These are phyloP conservation scores for Bipolaris oryzae DNA, from an alignment of 2,329 filamentous ascomycete genomes.

Conservation along the genomic window DNA sequence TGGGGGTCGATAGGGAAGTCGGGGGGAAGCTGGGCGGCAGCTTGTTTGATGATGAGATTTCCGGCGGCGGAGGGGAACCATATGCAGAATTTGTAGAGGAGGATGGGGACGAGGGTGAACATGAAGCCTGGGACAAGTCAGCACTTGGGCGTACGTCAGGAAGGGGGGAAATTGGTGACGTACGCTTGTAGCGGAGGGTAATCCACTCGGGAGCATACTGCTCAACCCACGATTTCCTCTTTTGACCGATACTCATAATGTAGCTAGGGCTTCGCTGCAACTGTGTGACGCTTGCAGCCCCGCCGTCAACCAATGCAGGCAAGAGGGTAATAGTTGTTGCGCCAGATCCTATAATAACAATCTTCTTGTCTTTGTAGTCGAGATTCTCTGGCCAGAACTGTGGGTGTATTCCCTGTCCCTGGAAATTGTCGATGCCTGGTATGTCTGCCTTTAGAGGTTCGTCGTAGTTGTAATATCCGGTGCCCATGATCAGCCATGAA, in stretches of 20 bases:
- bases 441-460: constrained; percentile 65
- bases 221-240: constrained; percentile 43
- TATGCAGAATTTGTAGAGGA: constrained; percentile 59
- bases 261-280: constrained; percentile 75
- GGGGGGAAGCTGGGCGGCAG: constrained; percentile 60
- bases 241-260: constrained; percentile 61
- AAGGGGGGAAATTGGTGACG: neutral
- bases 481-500: constrained; percentile 64
- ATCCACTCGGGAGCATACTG: constrained; percentile 56
- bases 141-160: neutral
- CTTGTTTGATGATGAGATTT: constrained; percentile 54
- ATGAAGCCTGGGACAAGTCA: constrained; percentile 46
- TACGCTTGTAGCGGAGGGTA: constrained; percentile 55
- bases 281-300: constrained; percentile 71
- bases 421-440: constrained; percentile 70
- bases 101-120: constrained; percentile 56
- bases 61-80: constrained; percentile 60
- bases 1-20: constrained; percentile 50
- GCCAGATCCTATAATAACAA: constrained; percentile 77
- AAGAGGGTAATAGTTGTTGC: constrained; percentile 81
- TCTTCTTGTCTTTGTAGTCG: constrained; percentile 68
- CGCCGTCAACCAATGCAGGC: constrained; percentile 69
- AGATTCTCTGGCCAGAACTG: constrained; percentile 77
- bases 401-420: constrained; percentile 68
- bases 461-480: constrained; percentile 77